Evolutionary conservation across 129 eudicot genomes (phyloP), one percentile per base, ranked within the genome.

Genomic region (Flaveria bidentis): DNA sequence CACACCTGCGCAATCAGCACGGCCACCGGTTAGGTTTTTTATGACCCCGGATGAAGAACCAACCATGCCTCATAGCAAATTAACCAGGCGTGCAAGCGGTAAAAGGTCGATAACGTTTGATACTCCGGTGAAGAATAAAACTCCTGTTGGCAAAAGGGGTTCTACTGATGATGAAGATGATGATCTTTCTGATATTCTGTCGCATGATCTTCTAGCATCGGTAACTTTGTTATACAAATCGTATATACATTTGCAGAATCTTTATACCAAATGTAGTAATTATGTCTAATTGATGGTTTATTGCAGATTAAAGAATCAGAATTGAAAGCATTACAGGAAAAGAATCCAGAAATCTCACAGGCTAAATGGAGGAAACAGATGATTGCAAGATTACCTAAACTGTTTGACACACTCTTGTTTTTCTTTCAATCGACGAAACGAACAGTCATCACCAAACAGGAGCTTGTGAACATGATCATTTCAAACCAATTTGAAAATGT

Each of bases 261-360:
- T 26, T 42, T 25, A 41, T 6, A 67, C 8, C 3, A 39, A 45
- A 15, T 61, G 44, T 26, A 9, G 67, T 28, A 68, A 16, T 12
- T 66, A 3, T 30, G n/a, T 9, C 5, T 49, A 11, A 17, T 3
- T 75, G 11, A 69, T 14, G 49, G 39, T 2, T 75, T 17, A 10
- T 41, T 80, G 74, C 90, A 94, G 97, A 85, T 94, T 44, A 80
- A 76, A 69, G 90, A 89, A 63, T 87, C 83, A 25, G 96, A 91
- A 76, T 78, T 64, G 75, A 81, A 81, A 61, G 84, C 73, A 22
- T 13, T 78, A 72, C 82, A 86, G 67, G 96, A 94, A 82, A 78
- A 91, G 36, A 88, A 84, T 68, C 97, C 99, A 72, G 89, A 91
- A 28, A 83, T 89, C 66, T 84, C 91, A 11, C 88, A 87, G 69